Base-by-base conservation (phyloP, 805 yeast genomes). In the Yarrowia yakushimensis region DNA sequence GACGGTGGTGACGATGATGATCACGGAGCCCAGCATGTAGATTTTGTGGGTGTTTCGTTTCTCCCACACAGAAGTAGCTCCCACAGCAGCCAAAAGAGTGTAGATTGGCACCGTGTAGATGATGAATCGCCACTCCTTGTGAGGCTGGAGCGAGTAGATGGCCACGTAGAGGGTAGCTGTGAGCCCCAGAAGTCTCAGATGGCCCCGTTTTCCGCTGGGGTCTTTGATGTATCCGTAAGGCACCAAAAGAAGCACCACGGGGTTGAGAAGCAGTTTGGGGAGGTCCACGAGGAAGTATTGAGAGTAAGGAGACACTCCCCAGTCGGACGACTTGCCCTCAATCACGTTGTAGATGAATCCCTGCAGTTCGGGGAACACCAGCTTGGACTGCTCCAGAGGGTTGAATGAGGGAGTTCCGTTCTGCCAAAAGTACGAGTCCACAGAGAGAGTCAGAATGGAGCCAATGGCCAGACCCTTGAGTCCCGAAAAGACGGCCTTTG, bases 91-190 rank as follows among this genome's bases (percentile, higher is more conserved):
- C 31, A 82, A 70, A 18, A 87, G 68, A 0, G 87, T 83, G 63
- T 90, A 72, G 0, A 86, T 77, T 0, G 97, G 97, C 4, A 87
- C 75, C 0, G 85, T 76, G 72, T 92, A 93, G 17, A 87, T 77
- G 41, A 93, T 84, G 69, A 93, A 93, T 68, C 97, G 81, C 96
- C 96, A 90, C 76, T 93, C 98, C 71, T 93, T 93, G 69, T 93
- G 97, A 2, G 94, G 91, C 72, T 88, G 94, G 59, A 86, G 72
- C 0, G 97, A 90, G 81, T 91, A 80, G 5, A 83, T 68, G 1
- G 76, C 65, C n/a, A 91, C 78, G 69, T 77, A 92, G 15, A 82
- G 57, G 1, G 85, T 42, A 0, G 87, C 75, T 1, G 90, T 77
- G 17, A 81, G 64, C 1, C 82, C 77, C 27, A 85, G 69, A 6